Evolutionary conservation across 768 basidiomycete genomes (phyloP).

Genomic region (Mycena epipterygia): DNA sequence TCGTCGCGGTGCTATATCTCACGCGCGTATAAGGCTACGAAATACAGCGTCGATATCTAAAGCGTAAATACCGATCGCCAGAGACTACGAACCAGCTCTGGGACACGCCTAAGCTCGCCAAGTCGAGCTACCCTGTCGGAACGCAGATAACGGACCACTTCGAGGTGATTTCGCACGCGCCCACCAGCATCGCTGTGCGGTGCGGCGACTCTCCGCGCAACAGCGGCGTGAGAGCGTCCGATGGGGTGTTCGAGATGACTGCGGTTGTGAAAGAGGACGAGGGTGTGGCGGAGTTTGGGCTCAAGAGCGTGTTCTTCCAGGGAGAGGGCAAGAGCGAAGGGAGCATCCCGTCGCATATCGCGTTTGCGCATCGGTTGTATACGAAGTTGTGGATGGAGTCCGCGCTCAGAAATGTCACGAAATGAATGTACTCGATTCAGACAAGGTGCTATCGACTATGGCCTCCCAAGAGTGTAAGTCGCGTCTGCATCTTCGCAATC

Average conservation of each 20-base stretch:
- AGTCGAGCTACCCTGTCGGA: slow-evolving; percentile 30
- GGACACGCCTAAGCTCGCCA: slow-evolving; percentile 27
- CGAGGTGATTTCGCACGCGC: slow-evolving; percentile 33
- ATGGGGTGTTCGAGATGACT: slow-evolving; percentile 37
- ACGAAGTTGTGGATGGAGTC: slow-evolving; percentile 36
- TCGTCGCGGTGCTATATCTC: not conserved
- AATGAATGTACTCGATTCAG: slow-evolving; percentile 4
- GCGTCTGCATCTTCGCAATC: not conserved
- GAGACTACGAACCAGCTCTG: slow-evolving; percentile 36
- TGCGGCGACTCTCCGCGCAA: slow-evolving; percentile 35
- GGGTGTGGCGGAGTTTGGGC: slow-evolving; percentile 36
- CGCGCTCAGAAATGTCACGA: slow-evolving; percentile 25
- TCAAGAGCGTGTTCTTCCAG: slow-evolving; percentile 35
- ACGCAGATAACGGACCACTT: slow-evolving; percentile 39
- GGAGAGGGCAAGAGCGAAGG: slow-evolving; percentile 31
- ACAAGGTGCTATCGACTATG: not conserved
- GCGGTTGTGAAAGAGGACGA: slow-evolving; percentile 33
- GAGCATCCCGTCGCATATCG: slow-evolving; percentile 12
- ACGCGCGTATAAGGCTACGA: slow-evolving; percentile 24
- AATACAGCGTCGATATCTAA: slow-evolving; percentile 33
- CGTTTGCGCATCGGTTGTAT: slow-evolving; percentile 32
- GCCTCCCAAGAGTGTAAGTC: not conserved
- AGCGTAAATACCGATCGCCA: slow-evolving; percentile 30
- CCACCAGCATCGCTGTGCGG: slow-evolving; percentile 32
- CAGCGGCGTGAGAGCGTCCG: slow-evolving; percentile 24